These are phyloP conservation scores for Friedmanniomyces simplex DNA, from an alignment of 495 filamentous ascomycete species.

Conservation along the genomic window DNA sequence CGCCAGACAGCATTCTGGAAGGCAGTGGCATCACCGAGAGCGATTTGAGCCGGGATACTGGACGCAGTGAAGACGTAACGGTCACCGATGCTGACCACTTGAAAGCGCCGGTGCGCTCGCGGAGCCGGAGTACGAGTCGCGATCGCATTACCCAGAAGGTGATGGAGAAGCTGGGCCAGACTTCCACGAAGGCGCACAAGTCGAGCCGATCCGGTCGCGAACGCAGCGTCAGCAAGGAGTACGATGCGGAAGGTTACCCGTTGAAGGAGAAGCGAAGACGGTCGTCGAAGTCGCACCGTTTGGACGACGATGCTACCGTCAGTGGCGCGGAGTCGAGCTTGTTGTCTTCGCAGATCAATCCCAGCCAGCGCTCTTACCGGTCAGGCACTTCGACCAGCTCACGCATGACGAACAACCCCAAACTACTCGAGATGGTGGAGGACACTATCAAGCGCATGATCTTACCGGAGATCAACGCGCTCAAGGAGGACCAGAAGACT, in stretches of 20 bases:
- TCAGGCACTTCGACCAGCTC: constrained; percentile 57
- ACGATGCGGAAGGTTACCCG: constrained; percentile 42
- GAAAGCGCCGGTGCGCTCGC: constrained; percentile 50
- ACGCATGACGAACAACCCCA: constrained; percentile 81
- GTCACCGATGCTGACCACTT: constrained; percentile 40
- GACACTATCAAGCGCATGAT: constrained; percentile 90
- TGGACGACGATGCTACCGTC: constrained; percentile 49
- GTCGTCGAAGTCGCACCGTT: constrained; percentile 44
- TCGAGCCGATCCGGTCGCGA: constrained; percentile 34
- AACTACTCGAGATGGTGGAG: constrained; percentile 88
- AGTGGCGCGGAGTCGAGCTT: constrained; percentile 66
- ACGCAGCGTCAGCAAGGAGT: constrained; percentile 54
- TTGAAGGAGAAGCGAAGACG: constrained; percentile 38
- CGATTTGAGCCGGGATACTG: constrained; percentile 48
- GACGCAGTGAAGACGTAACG: constrained; percentile 28
- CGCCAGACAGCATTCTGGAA: constrained; percentile 82
- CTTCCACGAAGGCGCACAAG: constrained; percentile 34
- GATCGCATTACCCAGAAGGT: constrained; percentile 63
- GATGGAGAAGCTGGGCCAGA: constrained; percentile 48
- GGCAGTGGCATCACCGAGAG: constrained; percentile 30
- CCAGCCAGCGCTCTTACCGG: constrained; percentile 60
- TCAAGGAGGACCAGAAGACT: constrained; percentile 78
- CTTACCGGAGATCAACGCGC: constrained; percentile 77
- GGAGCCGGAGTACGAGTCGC: constrained; percentile 63
- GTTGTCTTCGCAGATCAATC: constrained; percentile 59